These are phyloP conservation scores for Stemphylium beticola DNA, from an alignment of 2,329 filamentous ascomycete species.

Conservation along the genomic window DNA sequence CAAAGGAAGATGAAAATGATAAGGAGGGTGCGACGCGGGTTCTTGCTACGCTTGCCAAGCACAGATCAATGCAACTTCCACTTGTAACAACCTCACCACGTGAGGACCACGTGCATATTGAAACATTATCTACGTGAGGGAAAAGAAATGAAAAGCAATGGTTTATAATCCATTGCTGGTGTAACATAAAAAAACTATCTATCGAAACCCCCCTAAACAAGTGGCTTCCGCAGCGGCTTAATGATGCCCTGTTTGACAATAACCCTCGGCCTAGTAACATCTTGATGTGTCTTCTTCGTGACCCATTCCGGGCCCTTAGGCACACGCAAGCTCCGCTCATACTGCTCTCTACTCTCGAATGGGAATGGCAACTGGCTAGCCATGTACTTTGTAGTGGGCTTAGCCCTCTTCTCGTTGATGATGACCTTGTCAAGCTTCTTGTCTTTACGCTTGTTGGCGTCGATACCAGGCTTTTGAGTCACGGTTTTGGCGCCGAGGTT, in stretches of 20 bases:
- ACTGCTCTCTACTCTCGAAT: slow-evolving; percentile 88
- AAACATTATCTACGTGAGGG: neutral
- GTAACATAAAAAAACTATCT: neutral
- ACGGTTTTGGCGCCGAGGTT: slow-evolving; percentile 60
- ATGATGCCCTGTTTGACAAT: slow-evolving; percentile 95
- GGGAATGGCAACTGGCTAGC: slow-evolving; percentile 83
- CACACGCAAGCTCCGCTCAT: slow-evolving; percentile 84
- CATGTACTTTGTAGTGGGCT: slow-evolving; percentile 91
- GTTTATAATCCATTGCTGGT: neutral
- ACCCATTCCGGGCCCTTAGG: slow-evolving; percentile 94
- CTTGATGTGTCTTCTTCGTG: slow-evolving; percentile 94
- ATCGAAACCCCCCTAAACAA: slow-evolving; percentile 42
- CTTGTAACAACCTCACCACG: too few relatives aligned
- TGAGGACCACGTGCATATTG: too few relatives aligned
- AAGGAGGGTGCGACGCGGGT: too few relatives aligned
- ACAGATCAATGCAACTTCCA: too few relatives aligned
- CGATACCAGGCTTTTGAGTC: slow-evolving; percentile 73
- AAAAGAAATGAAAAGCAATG: neutral
- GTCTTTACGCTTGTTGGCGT: slow-evolving; percentile 79
- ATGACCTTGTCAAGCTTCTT: slow-evolving; percentile 83
- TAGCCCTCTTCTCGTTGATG: slow-evolving; percentile 86
- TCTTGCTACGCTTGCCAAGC: too few relatives aligned
- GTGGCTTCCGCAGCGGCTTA: slow-evolving; percentile 81
- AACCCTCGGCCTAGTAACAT: slow-evolving; percentile 84
- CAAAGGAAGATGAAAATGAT: too few relatives aligned